These are phyloP conservation scores for Cocos nucifera DNA, from an alignment of 176 grass and related monocot genomes.

Conservation along the genomic window DNA sequence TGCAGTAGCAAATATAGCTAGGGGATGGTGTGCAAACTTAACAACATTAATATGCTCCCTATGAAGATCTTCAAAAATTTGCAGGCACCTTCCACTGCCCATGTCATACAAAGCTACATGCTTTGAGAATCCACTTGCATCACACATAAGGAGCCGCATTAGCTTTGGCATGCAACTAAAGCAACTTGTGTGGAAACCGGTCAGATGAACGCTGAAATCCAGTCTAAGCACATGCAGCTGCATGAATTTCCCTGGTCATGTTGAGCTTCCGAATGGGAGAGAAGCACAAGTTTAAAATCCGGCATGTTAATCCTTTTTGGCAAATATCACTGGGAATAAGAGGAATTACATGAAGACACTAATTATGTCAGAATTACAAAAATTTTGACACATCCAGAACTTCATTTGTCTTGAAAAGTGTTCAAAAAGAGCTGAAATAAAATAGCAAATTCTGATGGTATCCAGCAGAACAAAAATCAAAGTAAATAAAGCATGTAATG, in stretches of 20 bases:
- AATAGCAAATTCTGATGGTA: no score
- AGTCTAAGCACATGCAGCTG: constrained; percentile 8
- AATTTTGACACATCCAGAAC: background rate
- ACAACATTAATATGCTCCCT: constrained; percentile 23
- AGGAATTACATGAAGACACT: background rate
- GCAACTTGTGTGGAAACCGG: constrained; percentile 14
- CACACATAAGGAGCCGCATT: constrained; percentile 13
- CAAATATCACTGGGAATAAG: constrained; percentile 13
- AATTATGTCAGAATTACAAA: background rate
- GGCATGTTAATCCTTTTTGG: constrained; percentile 6
- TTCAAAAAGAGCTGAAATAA: no score
- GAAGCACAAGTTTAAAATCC: constrained; percentile 9
- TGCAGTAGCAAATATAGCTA: constrained; percentile 17
- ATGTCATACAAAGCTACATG: constrained; percentile 19
- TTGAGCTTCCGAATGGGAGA: constrained; percentile 22
- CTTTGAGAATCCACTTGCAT: constrained; percentile 22
- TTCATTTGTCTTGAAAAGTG: background rate
- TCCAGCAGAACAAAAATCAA: no score
- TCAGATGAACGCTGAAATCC: constrained; percentile 15
- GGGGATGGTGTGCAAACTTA: constrained; percentile 17
- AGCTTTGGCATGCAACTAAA: constrained; percentile 20
- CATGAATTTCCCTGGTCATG: constrained; percentile 14
- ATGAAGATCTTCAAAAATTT: constrained; percentile 19
- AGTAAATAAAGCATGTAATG: no score
- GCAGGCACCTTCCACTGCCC: constrained; percentile 8